Percentiles rank a stretch among this genome's conserved stretches.
Evolutionary conservation across 169 alveolate species (phyloP).

Genomic region (Plasmodium sp.): DNA sequence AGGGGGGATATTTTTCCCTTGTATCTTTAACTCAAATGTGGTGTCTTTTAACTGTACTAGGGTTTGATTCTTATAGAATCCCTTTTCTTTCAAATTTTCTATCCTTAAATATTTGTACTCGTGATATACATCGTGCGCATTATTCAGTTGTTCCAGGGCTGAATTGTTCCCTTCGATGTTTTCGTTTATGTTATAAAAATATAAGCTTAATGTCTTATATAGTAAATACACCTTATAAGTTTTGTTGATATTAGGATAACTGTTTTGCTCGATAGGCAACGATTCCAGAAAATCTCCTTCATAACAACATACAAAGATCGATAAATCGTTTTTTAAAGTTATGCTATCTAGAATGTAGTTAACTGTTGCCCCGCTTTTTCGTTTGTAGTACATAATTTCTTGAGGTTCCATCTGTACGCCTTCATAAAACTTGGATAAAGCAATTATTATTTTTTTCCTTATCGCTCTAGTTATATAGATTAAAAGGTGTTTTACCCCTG

Average conservation of each 20-base stretch:
- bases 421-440: not conserved
- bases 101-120: slow-evolving; percentile 22
- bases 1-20: slow-evolving; percentile 33
- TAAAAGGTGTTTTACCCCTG: not conserved
- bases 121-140: not conserved
- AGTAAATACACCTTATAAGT: not conserved
- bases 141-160: slow-evolving; percentile 10
- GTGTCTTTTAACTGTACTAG: not conserved
- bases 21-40: slow-evolving; percentile 5
- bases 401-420: not conserved
- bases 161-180: not conserved
- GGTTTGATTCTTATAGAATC: slow-evolving; percentile 59
- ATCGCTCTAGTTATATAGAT: not conserved
- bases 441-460: slow-evolving; percentile 9
- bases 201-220: not conserved
- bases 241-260: not conserved
- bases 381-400: slow-evolving; percentile 18
- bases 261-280: not conserved
- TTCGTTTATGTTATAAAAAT: slow-evolving; percentile 14
- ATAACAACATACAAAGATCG: slow-evolving; percentile 30
- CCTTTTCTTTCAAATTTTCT: slow-evolving; percentile 9
- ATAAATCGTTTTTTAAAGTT: not conserved
- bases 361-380: slow-evolving; percentile 1
- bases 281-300: slow-evolving; percentile 30
- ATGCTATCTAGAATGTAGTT: slow-evolving; percentile 15